Evolutionary conservation across 495 filamentous ascomycete genomes (phyloP).

Genomic region (Penicillium arizonense): DNA sequence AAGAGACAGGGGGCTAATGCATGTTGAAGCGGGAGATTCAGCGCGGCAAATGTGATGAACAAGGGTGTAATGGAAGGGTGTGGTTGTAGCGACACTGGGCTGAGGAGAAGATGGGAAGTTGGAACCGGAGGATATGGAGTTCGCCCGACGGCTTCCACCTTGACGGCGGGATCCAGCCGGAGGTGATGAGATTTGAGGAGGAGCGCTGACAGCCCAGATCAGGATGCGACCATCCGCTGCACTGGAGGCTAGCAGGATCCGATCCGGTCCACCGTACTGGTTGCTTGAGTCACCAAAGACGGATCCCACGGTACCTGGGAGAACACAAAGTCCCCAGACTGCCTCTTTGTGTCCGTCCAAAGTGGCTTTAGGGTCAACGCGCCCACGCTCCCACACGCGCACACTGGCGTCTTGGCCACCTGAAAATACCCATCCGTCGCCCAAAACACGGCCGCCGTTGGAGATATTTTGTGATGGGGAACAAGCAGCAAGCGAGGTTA

Average conservation of each 20-base stretch:
- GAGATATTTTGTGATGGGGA: slow-evolving; percentile 81
- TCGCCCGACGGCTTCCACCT: slow-evolving; percentile 76
- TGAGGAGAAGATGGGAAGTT: slow-evolving; percentile 90
- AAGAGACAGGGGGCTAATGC: slow-evolving; percentile 81
- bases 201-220: slow-evolving; percentile 92
- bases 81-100: slow-evolving; percentile 71
- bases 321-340: slow-evolving; percentile 91
- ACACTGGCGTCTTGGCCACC: slow-evolving; percentile 93
- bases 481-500: slow-evolving; percentile 83
- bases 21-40: slow-evolving; percentile 79
- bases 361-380: slow-evolving; percentile 94
- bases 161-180: slow-evolving; percentile 66
- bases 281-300: slow-evolving; percentile 70
- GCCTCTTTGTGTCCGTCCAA: slow-evolving; percentile 92
- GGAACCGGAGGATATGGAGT: slow-evolving; percentile 87
- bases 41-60: slow-evolving; percentile 78
- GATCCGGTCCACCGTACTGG: slow-evolving; percentile 72
- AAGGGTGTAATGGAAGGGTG: slow-evolving; percentile 65
- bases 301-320: slow-evolving; percentile 77
- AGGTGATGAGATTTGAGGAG: slow-evolving; percentile 79
- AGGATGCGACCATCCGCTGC: slow-evolving; percentile 89
- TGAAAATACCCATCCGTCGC: slow-evolving; percentile 97
- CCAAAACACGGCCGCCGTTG: slow-evolving; percentile 77
- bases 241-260: slow-evolving; percentile 86
- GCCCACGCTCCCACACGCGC: slow-evolving; percentile 88